Conservation (phyloP, 768 basidiomycete species). For the Amanita subjunquillea region DNA sequence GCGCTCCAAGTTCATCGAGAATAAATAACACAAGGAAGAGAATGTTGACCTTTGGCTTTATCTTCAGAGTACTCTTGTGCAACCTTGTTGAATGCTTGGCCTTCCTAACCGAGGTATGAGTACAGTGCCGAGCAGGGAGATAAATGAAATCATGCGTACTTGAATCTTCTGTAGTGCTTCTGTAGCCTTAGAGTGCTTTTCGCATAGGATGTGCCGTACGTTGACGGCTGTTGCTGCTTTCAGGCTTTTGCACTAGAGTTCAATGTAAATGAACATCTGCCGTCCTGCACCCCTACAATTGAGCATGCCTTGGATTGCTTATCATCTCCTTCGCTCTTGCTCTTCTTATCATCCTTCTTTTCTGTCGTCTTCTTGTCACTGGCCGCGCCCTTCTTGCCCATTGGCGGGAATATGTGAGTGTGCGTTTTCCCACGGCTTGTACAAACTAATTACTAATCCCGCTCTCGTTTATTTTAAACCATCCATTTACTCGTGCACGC, state of each 20-base stretch:
- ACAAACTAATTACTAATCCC: no score
- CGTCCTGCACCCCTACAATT: neutral
- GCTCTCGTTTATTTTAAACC: no score
- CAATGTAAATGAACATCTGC: neutral
- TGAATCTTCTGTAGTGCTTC: conserved; percentile 76
- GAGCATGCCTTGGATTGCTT: conserved; percentile 21
- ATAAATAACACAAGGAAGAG: neutral
- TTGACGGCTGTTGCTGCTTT: conserved; percentile 78
- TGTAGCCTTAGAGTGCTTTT: conserved; percentile 72
- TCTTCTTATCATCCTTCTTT: conserved; percentile 31
- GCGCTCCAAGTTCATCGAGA: neutral
- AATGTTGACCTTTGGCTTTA: conserved; percentile 66
- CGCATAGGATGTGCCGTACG: conserved; percentile 82
- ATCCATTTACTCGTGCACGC: no score
- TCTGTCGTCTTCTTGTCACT: conserved; percentile 21
- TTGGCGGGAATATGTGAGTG: conserved; percentile 4
- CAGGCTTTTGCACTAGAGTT: conserved; percentile 39
- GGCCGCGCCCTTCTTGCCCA: conserved; percentile 25
- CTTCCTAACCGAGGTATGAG: conserved; percentile 32
- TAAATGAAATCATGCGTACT: conserved; percentile 27
- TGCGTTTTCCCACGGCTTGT: neutral
- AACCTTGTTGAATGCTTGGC: conserved; percentile 78
- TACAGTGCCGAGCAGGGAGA: neutral
- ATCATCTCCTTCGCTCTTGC: conserved; percentile 27
- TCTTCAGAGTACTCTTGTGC: conserved; percentile 88